These are phyloP conservation scores for Solanum chacoense DNA, from an alignment of 305 asterid species.

Conservation along the genomic window DNA sequence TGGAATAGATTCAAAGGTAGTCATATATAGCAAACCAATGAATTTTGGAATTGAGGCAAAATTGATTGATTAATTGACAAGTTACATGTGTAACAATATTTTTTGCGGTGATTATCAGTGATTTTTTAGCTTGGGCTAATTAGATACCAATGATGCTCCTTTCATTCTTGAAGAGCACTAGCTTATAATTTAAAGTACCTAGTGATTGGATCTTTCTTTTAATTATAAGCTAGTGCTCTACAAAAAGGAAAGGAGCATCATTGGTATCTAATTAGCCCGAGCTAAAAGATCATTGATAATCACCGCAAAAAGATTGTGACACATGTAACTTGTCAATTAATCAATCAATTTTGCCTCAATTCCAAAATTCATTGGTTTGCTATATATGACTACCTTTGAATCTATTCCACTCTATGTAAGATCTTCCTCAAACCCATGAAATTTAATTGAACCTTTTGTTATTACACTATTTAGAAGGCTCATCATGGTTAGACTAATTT, in stretches of 20 bases:
- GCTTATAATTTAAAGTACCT: not conserved
- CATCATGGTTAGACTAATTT: not conserved
- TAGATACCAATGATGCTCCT: not conserved
- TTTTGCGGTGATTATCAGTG: not conserved
- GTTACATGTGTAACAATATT: not conserved
- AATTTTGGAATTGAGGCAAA: not conserved
- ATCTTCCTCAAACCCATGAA: no score
- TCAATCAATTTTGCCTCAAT: no score
- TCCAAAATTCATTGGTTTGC: no score
- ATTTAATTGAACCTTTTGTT: not conserved
- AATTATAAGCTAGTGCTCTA: no score
- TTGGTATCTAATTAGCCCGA: no score
- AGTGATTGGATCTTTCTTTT: not conserved
- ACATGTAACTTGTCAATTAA: no score
- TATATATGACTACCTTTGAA: no score
- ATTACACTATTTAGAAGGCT: not conserved
- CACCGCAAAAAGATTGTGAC: no score
- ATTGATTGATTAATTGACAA: not conserved
- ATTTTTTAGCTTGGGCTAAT: no score
- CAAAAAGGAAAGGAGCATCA: no score
- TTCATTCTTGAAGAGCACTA: not conserved
- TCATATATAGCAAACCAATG: not conserved
- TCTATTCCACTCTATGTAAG: no score
- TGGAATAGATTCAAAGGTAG: not conserved
- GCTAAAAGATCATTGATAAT: no score